Evolutionary conservation across 192 early-diverging fungal genomes (phyloP), one percentile per base, ranked within the genome.

Genomic region (Coemansia pectinata): DNA sequence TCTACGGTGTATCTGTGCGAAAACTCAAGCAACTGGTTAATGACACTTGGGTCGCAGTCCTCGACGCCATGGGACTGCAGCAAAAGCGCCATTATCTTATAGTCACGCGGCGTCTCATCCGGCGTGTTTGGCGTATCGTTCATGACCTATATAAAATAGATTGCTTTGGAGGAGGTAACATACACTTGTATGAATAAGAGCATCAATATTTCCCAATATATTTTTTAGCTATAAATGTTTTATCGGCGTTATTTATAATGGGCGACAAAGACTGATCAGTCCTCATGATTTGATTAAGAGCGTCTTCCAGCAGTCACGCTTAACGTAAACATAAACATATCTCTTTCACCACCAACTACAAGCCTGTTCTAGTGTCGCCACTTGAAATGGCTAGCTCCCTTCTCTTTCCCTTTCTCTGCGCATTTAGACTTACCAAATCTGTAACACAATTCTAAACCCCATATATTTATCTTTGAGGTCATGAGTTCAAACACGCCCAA

Each of bases 1-100:
- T 97, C 95, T 5, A 93, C 86, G 0, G 94, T 91, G 66, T 99
- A 96, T 39, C 93, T 79, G 82, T 98, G 92, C 45, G 93, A 89
- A 79, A 97, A 97, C 83, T 99, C 96, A 15, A 97, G 85, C 48
- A 98, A 73, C 69, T 95, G 95, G 60, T 93, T 92, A 25, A 96
- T 89, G 25, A 97, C 95, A 75, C 91, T 88, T 6, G 94, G 93
- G 65, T 96, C 94, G 74, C 91, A 95, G 69, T 97, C 94, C 41
- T 91, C 86, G 10, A 99, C 86, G 1, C 90, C 94, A 36, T 92
- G 88, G 15, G 93, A 90, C 65, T 93, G 90, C 53, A 98, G 72
- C 14, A 98, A 86, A 65, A 99, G 71, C 8, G 91, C 91, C 55
- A 97, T 89, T 33, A 99, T 87, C 85, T 90, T 91, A 27, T 92